Base-by-base conservation (phyloP, 2,329 filamentous ascomycete genomes). In the Didymella arachidicola region DNA sequence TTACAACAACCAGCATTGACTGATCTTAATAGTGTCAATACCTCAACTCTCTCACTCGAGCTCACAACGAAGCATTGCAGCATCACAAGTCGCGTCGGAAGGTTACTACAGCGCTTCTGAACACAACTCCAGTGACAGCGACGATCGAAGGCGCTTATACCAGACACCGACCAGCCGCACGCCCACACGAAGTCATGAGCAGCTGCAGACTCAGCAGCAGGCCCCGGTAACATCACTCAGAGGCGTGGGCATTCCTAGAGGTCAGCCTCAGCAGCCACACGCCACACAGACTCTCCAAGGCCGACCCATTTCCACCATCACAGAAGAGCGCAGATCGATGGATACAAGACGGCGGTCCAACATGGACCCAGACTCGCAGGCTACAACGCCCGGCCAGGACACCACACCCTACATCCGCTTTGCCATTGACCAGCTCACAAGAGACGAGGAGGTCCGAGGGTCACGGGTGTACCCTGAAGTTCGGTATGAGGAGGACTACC, bases 351-450 rank as follows among this genome's bases (percentile, higher is more conserved):
- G 64, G 18, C 51, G 61, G 26, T 51, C 61, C 57, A 62, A 62
- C 39, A 72, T 76, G 72, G 75, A 75, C 55, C 64, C 71, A 22
- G 67, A 70, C 34, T 74, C 73, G n/a, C 67, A 72, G 44, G 67
- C 67, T 26, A 77, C 75, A 7, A 77, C 75, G 0, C 93, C 93
- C 0, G 91, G 89, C 10, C 81, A 92, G 38, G 93, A 97, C 70
- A 90, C 96, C 71, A 90, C 88, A 8, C 93, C 92, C 0, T 96
- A 93, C 76, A 91, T 97, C 63, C 90, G 90, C 63, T 96, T 95
- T 75, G 93, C 94, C 39, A 87, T 98, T 62, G 91, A 96, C 63
- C 92, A 94, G 62, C 81, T 98, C 66, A 96, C 92, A 6, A 83
- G 89, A 46, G 86, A 90, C 69, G 88, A 88, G 57, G 87, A 91